Percentiles rank a stretch among this genome's conserved stretches.
phyloP scores from a whole-genome alignment of 2,329 filamentous ascomycete genomes.

The Neofusicoccum sp. region DNA sequence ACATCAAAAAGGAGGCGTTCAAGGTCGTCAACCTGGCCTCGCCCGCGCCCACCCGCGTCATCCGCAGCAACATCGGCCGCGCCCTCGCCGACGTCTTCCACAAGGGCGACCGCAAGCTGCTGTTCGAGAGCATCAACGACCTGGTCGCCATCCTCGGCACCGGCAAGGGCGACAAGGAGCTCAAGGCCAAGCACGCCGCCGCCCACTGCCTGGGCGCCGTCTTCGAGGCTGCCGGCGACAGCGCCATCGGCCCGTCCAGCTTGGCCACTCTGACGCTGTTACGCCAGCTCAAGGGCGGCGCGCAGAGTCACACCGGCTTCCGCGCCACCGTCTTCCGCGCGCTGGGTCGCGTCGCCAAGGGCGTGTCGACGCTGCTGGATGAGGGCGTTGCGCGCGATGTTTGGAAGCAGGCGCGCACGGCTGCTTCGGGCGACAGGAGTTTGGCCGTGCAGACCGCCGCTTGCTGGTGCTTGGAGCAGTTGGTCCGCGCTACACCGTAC shows the following conservation, averaged over 20 bases:
- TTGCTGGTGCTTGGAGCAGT: slow-evolving; percentile 74
- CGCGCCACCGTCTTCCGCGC: slow-evolving; percentile 77
- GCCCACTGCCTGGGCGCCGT: slow-evolving; percentile 85
- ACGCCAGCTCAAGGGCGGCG: slow-evolving; percentile 73
- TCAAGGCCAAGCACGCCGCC: slow-evolving; percentile 82
- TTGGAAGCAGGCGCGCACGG: slow-evolving; percentile 86
- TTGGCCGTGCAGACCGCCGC: slow-evolving; percentile 76
- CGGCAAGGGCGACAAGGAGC: slow-evolving; percentile 74
- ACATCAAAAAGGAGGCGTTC: slow-evolving; percentile 91
- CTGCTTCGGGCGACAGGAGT: slow-evolving; percentile 79
- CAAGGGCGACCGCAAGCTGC: slow-evolving; percentile 83
- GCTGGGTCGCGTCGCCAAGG: slow-evolving; percentile 73
- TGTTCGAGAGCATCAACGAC: slow-evolving; percentile 95
- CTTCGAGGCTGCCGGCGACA: slow-evolving; percentile 90
- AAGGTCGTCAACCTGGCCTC: slow-evolving; percentile 83
- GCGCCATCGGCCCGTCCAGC: slow-evolving; percentile 80
- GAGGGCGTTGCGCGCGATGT: slow-evolving; percentile 84
- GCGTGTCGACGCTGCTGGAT: slow-evolving; percentile 77
- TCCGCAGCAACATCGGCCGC: slow-evolving; percentile 84
- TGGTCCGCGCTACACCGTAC: slow-evolving; percentile 73
- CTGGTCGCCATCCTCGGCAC: slow-evolving; percentile 72
- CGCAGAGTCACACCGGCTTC: slow-evolving; percentile 78
- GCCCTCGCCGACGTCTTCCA: slow-evolving; percentile 82
- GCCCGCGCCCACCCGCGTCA: slow-evolving; percentile 82
- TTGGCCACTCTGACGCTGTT: slow-evolving; percentile 72